Base-by-base conservation (phyloP, 1,284 basidiomycete genomes). In the Puccinia brachypodii region DNA sequence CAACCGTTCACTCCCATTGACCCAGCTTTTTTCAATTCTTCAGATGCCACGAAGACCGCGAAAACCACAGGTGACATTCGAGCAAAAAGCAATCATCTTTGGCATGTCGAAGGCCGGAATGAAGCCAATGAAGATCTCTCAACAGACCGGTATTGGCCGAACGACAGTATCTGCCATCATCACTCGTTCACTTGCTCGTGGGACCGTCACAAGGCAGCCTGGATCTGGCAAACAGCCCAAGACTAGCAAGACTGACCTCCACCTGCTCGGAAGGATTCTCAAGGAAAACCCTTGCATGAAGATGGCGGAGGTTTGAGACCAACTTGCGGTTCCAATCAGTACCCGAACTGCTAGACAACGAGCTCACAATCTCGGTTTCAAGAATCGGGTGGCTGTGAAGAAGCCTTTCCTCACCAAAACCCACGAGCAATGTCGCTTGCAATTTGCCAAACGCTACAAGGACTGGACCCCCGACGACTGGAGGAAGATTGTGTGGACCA, bases 391-490 rank as follows among this genome's bases (percentile, higher is more conserved):
- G 8, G 62, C 62, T 22, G 62, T 31, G 14, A 66, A 66, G 22
- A 66, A 66, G 62, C 62, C 62, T 66, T 66, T 66, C 62, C 62
- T 66, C 11, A 66, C 62, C 16, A 25, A 36, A 7, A 36, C 11
- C 38, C 62, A 66, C 38, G 25, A 66, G 25, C 16, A 31, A 40
- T 36, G 25, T 36, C 13, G 50, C 14, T n/a, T 53, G 13, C 13
- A 53, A 53, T 53, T 53, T 53, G 50, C 50, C n/a, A 13, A 14
- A 14, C 50, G n/a, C 13, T n/a, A 53, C 50, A 14, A 14, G n/a
- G 50, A 53, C n/a, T 53, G 50, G 50, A 53, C 50, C n/a, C n/a
- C n/a, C n/a, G n/a, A n/a, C n/a, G n/a, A n/a, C n/a, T n/a, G n/a
- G n/a, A n/a, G n/a, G n/a, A n/a, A n/a, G n/a, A n/a, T n/a, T n/a